phyloP scores from a whole-genome alignment of 441 rosid species.

The Populus hybrid region DNA sequence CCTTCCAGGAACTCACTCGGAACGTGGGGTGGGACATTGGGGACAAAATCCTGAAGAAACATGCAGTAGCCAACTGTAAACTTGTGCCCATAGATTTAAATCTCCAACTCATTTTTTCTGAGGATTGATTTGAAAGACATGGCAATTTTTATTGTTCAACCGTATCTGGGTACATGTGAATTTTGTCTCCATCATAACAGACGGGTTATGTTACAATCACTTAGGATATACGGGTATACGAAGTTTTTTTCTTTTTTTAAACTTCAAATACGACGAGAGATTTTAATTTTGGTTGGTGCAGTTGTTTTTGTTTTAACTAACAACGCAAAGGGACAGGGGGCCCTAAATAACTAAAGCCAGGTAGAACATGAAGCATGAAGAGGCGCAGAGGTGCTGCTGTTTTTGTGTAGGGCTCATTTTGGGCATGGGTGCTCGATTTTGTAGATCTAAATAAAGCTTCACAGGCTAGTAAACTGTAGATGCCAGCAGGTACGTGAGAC shows the following conservation, averaged over 20 bases:
- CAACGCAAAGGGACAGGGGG: neutral
- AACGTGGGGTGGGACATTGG: slow-evolving; percentile 22
- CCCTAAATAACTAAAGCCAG: neutral
- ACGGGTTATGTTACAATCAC: neutral
- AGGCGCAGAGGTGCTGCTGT: neutral
- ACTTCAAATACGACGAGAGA: too few species aligned
- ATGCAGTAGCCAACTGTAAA: slow-evolving; percentile 25
- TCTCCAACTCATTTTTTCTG: slow-evolving; percentile 21
- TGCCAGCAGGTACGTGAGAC: neutral
- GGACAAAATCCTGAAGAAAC: slow-evolving; percentile 21
- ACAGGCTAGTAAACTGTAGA: neutral
- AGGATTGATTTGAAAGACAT: slow-evolving; percentile 26
- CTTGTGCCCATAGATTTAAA: slow-evolving; percentile 6
- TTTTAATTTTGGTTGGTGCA: too few species aligned
- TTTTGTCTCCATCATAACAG: slow-evolving; percentile 3
- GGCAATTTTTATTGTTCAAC: slow-evolving; percentile 8
- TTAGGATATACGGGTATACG: neutral
- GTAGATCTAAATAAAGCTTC: slow-evolving; percentile 5
- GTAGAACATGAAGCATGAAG: neutral
- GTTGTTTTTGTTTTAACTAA: neutral
- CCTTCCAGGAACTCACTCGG: slow-evolving; percentile 21
- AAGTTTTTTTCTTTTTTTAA: too few species aligned
- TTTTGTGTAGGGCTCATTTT: neutral
- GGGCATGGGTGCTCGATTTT: neutral
- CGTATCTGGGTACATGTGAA: slow-evolving; percentile 4